phyloP scores from a whole-genome alignment of 2,329 filamentous ascomycete species.

The Kalaharituber pfeilii region DNA sequence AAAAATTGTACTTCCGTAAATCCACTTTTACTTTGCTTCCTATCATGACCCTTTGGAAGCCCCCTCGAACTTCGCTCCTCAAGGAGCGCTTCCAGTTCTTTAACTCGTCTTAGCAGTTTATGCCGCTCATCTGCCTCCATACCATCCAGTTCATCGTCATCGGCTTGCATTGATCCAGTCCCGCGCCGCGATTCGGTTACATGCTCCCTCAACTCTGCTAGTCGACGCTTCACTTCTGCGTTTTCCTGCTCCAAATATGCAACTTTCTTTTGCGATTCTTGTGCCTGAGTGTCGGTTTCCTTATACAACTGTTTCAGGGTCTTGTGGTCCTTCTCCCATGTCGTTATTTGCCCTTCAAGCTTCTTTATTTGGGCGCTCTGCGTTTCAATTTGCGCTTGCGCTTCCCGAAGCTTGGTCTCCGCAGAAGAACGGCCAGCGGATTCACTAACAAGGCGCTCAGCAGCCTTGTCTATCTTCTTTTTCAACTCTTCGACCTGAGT shows the following conservation, averaged over 20 bases:
- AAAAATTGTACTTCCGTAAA: background rate
- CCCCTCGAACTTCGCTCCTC: background rate
- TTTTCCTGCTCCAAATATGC: constrained; percentile 1
- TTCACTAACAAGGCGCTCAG: constrained; percentile 2
- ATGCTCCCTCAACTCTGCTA: constrained; percentile 4
- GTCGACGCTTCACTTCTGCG: constrained; percentile 3
- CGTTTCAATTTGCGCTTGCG: constrained; percentile 1
- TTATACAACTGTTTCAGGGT: constrained; percentile 15
- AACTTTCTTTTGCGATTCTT: constrained; percentile 7
- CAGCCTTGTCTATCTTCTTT: constrained; percentile 4
- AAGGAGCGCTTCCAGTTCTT: constrained; percentile 11
- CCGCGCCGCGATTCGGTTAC: background rate
- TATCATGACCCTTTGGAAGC: background rate
- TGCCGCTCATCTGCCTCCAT: constrained; percentile 13
- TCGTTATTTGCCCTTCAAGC: constrained; percentile 3
- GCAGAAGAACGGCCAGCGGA: background rate
- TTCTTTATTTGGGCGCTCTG: constrained; percentile 3
- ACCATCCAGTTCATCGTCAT: constrained; percentile 15
- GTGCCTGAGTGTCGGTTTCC: constrained; percentile 10
- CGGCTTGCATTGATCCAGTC: constrained; percentile 8
- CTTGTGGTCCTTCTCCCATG: constrained; percentile 12
- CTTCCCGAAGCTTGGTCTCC: constrained; percentile 1
- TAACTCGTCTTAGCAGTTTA: constrained; percentile 6
- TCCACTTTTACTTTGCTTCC: constrained; percentile 3
- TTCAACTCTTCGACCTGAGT: constrained; percentile 5